Conservation (phyloP, 2,329 filamentous ascomycete species). For the Apiospora phragmitis region DNA sequence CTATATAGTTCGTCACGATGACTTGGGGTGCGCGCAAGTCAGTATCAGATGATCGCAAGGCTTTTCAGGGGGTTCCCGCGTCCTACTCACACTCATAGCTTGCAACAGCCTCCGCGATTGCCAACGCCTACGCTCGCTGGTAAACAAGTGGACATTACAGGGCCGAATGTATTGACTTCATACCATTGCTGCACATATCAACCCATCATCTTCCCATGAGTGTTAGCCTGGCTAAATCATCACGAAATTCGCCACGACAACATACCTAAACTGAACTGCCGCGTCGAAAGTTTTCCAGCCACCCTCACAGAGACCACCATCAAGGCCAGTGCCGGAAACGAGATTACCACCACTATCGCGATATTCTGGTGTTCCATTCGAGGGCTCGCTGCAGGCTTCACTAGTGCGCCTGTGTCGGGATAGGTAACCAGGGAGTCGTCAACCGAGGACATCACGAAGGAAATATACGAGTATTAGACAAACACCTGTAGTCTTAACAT, state of each 20-base stretch:
- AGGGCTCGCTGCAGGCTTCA: slow-evolving; percentile 17
- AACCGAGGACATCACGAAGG: background rate
- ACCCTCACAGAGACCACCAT: slow-evolving; percentile 22
- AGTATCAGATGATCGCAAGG: background rate
- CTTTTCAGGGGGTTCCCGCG: background rate
- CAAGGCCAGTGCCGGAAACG: slow-evolving; percentile 21
- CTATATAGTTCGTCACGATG: slow-evolving; percentile 26
- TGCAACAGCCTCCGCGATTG: slow-evolving; percentile 24
- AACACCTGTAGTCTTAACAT: background rate
- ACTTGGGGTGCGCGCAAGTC: slow-evolving; percentile 15
- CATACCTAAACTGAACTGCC: slow-evolving; percentile 24
- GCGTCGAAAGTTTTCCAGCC: slow-evolving; percentile 21
- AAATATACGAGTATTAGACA: background rate
- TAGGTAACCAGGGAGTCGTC: slow-evolving; percentile 2
- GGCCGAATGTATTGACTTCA: background rate
- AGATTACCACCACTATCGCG: slow-evolving; percentile 20
- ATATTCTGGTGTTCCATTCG: slow-evolving; percentile 20
- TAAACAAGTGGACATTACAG: background rate
- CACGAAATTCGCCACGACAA: background rate
- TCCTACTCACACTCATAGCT: slow-evolving; percentile 23
- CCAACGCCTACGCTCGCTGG: slow-evolving; percentile 19
- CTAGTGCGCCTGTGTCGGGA: slow-evolving; percentile 14
- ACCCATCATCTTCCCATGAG: slow-evolving; percentile 20
- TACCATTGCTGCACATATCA: slow-evolving; percentile 26
- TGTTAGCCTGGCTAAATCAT: slow-evolving; percentile 10